Evolutionary conservation across 495 filamentous ascomycete species (phyloP), one percentile per base, ranked within the genome.

Genomic region (Aspergillus ostianus): DNA sequence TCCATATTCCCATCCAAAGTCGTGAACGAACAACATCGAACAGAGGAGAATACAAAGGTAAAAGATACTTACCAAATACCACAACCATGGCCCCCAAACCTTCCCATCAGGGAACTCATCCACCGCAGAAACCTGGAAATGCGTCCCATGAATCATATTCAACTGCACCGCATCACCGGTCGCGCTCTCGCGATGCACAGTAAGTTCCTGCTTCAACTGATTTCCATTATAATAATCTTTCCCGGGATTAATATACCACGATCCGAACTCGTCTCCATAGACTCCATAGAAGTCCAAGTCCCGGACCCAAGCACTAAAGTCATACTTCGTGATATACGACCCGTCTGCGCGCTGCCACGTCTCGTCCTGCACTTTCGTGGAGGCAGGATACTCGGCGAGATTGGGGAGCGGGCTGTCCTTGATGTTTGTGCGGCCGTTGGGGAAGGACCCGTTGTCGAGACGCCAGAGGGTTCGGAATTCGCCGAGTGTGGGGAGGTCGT

Each of bases 131-230:
- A 68, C 75, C 53, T 67, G 65, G 57, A 70, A 77, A 53, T 79
- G 75, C 8, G 75, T 77, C 27, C 76, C 76, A 57, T 77, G 73
- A 46, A 77, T 70, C 75, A 77, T 77, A 55, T 79, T 79, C 27
- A 77, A 61, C 49, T 74, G 68, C 6, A 79, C 75, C 8, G 69
- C 64, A 62, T 77, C 73, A 3, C 74, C 73, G 6, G 75, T 73
- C 27, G 62, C 53, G 12, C 66, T 67, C 64, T 77, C 73, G 9
- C 76, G 66, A 52, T 76, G 74, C 12, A 70, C 70, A 67, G 72
- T 74, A 18, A 77, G 48, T 51, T 79, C 75, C 55, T 77, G 72
- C 61, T 77, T 77, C 47, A 77, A 52, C 36, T 77, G 73, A 53
- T 77, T 59, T 18, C 76, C 73, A 41, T 77, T 77, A 53, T 68